These are phyloP conservation scores for Apiospora arundinis DNA, from an alignment of 2,329 filamentous ascomycete species.

Conservation along the genomic window DNA sequence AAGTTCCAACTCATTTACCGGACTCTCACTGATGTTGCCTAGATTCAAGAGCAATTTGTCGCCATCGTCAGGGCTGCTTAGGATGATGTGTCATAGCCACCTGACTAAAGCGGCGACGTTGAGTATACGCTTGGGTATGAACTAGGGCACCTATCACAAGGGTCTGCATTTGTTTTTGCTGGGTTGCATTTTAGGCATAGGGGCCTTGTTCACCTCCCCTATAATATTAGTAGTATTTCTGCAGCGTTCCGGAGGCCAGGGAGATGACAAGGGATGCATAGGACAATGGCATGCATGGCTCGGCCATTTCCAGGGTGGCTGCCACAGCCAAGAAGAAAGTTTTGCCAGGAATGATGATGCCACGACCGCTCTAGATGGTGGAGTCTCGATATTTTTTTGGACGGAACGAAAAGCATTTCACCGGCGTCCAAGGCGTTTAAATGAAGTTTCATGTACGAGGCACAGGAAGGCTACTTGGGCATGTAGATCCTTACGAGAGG, in stretches of 20 bases:
- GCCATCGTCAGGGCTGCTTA: conserved; percentile 7
- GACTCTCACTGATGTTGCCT: conserved; percentile 24
- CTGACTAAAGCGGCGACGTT: not conserved
- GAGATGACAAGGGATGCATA: not conserved
- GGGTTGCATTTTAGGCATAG: not conserved
- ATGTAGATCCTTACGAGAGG: not conserved
- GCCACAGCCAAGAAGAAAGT: not conserved
- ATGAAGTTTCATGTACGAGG: not conserved
- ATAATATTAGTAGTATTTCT: not conserved
- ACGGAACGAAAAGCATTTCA: conserved; percentile 7
- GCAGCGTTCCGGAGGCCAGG: not conserved
- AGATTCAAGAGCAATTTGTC: conserved; percentile 22
- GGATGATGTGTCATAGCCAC: not conserved
- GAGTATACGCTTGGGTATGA: conserved; percentile 3
- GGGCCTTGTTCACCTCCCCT: not conserved
- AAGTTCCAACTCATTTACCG: conserved; percentile 26
- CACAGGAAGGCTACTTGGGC: not conserved
- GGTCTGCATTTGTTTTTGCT: conserved; percentile 4
- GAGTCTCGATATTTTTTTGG: not conserved
- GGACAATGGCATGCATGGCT: not conserved
- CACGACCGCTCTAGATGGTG: not conserved
- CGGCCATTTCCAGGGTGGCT: not conserved
- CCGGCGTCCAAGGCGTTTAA: not conserved
- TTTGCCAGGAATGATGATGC: not conserved
- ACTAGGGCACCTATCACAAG: not conserved